These are phyloP conservation scores for Trametes punicea DNA, from an alignment of 768 basidiomycete genomes.

Conservation along the genomic window DNA sequence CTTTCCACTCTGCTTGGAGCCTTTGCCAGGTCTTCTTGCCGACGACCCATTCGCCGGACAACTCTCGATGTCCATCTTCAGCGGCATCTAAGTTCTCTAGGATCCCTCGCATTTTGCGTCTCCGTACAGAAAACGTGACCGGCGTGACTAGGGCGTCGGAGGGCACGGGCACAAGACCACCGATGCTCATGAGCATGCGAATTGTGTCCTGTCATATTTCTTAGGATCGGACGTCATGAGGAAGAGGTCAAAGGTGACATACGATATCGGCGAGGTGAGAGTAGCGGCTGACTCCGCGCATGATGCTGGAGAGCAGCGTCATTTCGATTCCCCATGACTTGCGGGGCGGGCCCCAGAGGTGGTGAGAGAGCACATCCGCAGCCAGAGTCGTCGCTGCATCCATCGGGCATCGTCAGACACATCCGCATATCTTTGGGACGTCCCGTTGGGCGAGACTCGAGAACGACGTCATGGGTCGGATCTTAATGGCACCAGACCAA, in stretches of 20 bases:
- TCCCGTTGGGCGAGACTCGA: slow-evolving; percentile 27
- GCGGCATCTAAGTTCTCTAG: slow-evolving; percentile 67
- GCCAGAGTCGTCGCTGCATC: slow-evolving; percentile 44
- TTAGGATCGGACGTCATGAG: background rate
- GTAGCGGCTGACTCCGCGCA: slow-evolving; percentile 80
- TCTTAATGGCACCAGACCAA: background rate
- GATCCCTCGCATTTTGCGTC: slow-evolving; percentile 73
- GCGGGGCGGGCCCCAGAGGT: slow-evolving; percentile 82
- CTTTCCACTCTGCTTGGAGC: slow-evolving; percentile 79
- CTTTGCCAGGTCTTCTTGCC: slow-evolving; percentile 87
- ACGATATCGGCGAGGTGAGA: slow-evolving; percentile 83
- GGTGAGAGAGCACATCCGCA: slow-evolving; percentile 71
- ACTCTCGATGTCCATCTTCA: slow-evolving; percentile 76
- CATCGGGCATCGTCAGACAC: slow-evolving; percentile 1
- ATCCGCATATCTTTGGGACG: slow-evolving; percentile 33
- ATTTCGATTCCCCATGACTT: slow-evolving; percentile 94
- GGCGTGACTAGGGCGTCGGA: slow-evolving; percentile 94
- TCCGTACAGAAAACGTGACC: slow-evolving; percentile 82
- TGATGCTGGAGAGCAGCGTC: slow-evolving; percentile 82
- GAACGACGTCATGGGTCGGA: background rate
- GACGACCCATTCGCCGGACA: slow-evolving; percentile 97
- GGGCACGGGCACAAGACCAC: slow-evolving; percentile 80
- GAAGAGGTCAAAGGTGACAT: slow-evolving; percentile 25
- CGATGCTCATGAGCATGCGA: slow-evolving; percentile 69
- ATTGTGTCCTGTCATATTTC: slow-evolving; percentile 38